Conservation (phyloP, 2,329 filamentous ascomycete genomes). For the Dryadomyces quercus-mongolicae region DNA sequence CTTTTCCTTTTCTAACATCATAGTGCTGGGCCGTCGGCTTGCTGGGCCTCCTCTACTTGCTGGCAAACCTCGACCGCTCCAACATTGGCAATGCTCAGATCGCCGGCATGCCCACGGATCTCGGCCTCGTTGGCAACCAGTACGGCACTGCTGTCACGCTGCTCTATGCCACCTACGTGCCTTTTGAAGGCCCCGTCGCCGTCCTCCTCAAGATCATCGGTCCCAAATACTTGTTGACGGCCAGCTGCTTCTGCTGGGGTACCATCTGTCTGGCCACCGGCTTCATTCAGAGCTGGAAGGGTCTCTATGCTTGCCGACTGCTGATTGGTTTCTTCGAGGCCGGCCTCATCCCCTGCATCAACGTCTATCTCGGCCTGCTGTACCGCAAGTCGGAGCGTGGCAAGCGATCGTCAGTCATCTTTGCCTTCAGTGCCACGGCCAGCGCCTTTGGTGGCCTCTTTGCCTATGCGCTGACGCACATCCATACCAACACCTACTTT, state of each 20-base stretch:
- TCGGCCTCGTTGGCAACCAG: conserved; percentile 10
- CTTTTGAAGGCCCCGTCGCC: conserved; percentile 19
- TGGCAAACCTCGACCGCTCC: conserved; percentile 9
- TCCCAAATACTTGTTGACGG: conserved; percentile 19
- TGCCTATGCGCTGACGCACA: conserved; percentile 25
- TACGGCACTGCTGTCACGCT: conserved; percentile 13
- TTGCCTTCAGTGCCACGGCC: conserved; percentile 26
- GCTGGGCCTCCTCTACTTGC: conserved; percentile 10
- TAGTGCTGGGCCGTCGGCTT: not conserved
- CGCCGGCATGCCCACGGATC: conserved; percentile 8
- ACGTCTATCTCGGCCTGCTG: conserved; percentile 23
- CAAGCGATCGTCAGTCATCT: conserved; percentile 25
- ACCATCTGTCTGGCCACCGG: not conserved
- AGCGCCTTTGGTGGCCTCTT: conserved; percentile 31
- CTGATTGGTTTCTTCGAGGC: conserved; percentile 15
- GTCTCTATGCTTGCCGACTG: conserved; percentile 13
- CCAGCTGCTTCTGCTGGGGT: conserved; percentile 5
- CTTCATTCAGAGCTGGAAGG: conserved; percentile 18
- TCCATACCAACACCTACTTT: conserved; percentile 20
- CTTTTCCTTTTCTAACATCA: not conserved
- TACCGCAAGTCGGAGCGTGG: conserved; percentile 19
- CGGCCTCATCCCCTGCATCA: conserved; percentile 28
- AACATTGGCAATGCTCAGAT: conserved; percentile 11
- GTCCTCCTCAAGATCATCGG: conserved; percentile 22
- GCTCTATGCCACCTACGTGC: conserved; percentile 20